These are phyloP conservation scores for Lentinula aciculospora DNA, from an alignment of 768 basidiomycete genomes.

Conservation along the genomic window DNA sequence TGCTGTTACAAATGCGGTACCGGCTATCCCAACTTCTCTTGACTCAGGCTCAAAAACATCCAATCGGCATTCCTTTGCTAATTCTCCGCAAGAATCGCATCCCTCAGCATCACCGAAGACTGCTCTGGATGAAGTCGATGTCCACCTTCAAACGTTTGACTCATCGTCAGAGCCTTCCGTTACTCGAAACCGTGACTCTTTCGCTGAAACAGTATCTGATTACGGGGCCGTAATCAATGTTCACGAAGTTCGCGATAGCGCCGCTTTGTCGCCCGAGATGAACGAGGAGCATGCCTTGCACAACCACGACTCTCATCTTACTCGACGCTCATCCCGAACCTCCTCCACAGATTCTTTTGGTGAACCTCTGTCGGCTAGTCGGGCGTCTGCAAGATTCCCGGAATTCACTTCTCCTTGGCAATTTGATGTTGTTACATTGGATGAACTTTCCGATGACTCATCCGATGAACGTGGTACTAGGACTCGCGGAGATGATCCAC, in stretches of 20 bases:
- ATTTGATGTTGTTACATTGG: conserved; percentile 72
- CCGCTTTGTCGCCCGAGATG: background rate
- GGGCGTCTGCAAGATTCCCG: conserved; percentile 31
- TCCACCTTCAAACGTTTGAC: background rate
- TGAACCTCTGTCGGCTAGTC: conserved; percentile 25
- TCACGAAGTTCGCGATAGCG: background rate
- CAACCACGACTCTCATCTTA: conserved; percentile 8
- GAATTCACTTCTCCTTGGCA: conserved; percentile 44
- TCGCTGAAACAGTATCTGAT: background rate
- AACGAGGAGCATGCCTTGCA: background rate
- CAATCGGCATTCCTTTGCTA: background rate
- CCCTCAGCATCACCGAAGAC: background rate
- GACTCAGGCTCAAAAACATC: background rate
- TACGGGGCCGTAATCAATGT: conserved; percentile 2
- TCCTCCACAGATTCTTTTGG: conserved; percentile 51
- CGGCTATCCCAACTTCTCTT: background rate
- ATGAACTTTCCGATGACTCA: conserved; percentile 76
- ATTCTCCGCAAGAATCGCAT: background rate
- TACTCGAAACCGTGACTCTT: conserved; percentile 3
- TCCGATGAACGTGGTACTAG: conserved; percentile 38
- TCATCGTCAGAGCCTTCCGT: background rate
- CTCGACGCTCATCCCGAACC: conserved; percentile 29
- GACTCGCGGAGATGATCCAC: conserved; percentile 19
- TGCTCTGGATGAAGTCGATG: background rate
- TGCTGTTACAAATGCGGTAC: background rate